Base-by-base conservation (phyloP, 768 basidiomycete species). In the Pisolithus orientalis region DNA sequence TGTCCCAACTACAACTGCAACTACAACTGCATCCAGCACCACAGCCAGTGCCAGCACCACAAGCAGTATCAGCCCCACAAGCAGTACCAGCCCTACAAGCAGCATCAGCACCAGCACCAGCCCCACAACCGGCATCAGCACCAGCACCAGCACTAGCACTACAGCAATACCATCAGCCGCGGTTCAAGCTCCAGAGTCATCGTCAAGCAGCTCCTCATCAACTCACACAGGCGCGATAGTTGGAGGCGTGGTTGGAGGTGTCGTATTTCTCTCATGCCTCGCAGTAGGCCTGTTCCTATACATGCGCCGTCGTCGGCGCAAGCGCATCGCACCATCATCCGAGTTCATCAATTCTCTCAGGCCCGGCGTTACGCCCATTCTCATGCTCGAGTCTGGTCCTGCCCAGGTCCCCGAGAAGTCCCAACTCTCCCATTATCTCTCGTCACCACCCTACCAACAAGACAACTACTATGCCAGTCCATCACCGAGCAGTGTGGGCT, bases 301-400 rank as follows among this genome's bases (percentile, higher is more conserved):
- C 55, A 58, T 74, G 13, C 77, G 75, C 39, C 69, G 72, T 16
- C 75, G 75, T 21, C 52, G 50, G 17, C 71, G 70, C 39, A 70
- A 62, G 25, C 74, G 69, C 47, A 72, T 68, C n/a, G 72, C 81
- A 1, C 84, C 85, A 4, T 83, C 83, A 14, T 72, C 80, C 16
- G 82, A 83, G 56, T 85, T 84, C 62, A 64, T 80, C 39, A 62
- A 66, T 21, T 63, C 64, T 29, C 52, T 65, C 49, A 56, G 50
- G 42, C 53, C 47, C 0, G 67, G 67, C 16, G 44, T 47, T 11
- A 1, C 58, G 5, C 66, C 66, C 9, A 55, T 67, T 37, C 53
- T 67, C 16, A 68, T 65, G 14, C 56, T 70, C 16, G 65, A 62
- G 7, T 59, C 58, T 2, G 59, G 59, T n/a, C 53, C 57, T 32